Evolutionary conservation across 2,329 filamentous ascomycete species (phyloP).

Genomic region (Penicillium sp.): DNA sequence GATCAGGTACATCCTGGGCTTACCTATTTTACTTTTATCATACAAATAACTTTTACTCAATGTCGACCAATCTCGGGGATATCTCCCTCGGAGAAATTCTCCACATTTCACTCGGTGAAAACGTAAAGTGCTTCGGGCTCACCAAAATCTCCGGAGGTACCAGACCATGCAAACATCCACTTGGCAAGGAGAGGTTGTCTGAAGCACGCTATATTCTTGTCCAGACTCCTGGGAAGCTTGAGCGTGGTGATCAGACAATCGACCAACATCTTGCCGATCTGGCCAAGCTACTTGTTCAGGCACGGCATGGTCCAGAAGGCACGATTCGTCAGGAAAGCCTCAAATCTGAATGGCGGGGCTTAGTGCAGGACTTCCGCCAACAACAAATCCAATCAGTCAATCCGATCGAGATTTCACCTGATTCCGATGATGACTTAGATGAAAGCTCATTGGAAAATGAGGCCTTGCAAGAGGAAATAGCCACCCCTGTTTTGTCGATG

Average conservation of each 20-base stretch:
- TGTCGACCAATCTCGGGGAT: background rate
- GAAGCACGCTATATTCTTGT: background rate
- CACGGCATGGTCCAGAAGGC: background rate
- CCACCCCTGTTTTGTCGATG: background rate
- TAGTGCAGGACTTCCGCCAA: background rate
- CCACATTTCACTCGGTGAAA: background rate
- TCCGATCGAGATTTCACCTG: background rate
- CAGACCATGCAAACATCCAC: background rate
- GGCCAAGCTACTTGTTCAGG: background rate
- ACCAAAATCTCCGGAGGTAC: background rate
- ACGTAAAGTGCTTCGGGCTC: background rate
- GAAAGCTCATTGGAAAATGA: background rate
- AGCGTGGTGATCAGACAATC: background rate
- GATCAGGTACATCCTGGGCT: background rate
- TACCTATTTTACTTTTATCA: background rate
- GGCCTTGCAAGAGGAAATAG: background rate
- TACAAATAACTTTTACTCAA: background rate
- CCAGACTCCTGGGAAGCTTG: background rate
- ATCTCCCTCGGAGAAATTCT: slow-evolving; percentile 1
- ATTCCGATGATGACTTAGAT: background rate
- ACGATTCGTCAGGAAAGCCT: background rate
- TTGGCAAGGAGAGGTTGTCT: background rate
- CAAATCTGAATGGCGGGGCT: background rate
- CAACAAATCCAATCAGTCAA: background rate
- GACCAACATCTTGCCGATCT: background rate